Conservation (phyloP, 2,329 filamentous ascomycete species). For the Epichloe aotearoae region DNA sequence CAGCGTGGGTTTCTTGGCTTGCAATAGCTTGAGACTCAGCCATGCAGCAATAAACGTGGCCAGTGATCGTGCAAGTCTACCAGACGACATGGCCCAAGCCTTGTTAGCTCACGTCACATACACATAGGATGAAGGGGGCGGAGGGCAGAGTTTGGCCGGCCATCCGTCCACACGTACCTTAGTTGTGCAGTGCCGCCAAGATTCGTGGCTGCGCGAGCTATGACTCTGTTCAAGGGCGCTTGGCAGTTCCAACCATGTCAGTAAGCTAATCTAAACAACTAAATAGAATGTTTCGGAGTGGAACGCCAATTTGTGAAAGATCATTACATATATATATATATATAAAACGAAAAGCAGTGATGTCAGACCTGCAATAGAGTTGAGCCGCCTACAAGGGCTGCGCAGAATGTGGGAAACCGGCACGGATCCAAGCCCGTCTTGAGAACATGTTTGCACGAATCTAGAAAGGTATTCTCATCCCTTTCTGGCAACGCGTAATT, state of each 20-base stretch:
- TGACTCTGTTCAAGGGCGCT: slow-evolving; percentile 18
- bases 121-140: background rate
- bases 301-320: background rate
- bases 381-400: slow-evolving; percentile 43
- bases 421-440: slow-evolving; percentile 38
- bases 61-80: slow-evolving; percentile 43
- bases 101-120: background rate
- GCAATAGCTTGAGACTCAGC: slow-evolving; percentile 42
- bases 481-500: slow-evolving; percentile 16
- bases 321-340: too few species aligned
- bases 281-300: background rate
- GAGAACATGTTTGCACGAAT: slow-evolving; percentile 27
- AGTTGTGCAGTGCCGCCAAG: slow-evolving; percentile 14
- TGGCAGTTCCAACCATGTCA: slow-evolving; percentile 8
- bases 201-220: slow-evolving; percentile 13
- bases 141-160: background rate
- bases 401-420: slow-evolving; percentile 51
- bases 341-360: background rate
- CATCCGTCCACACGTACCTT: slow-evolving; percentile 11
- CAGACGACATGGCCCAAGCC: background rate
- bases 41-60: slow-evolving; percentile 46
- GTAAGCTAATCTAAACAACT: background rate
- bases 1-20: slow-evolving; percentile 32
- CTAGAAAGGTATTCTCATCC: slow-evolving; percentile 19
- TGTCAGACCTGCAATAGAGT: slow-evolving; percentile 42